Conservation (phyloP, 2,329 filamentous ascomycete genomes). For the Colletotrichum sp. region DNA sequence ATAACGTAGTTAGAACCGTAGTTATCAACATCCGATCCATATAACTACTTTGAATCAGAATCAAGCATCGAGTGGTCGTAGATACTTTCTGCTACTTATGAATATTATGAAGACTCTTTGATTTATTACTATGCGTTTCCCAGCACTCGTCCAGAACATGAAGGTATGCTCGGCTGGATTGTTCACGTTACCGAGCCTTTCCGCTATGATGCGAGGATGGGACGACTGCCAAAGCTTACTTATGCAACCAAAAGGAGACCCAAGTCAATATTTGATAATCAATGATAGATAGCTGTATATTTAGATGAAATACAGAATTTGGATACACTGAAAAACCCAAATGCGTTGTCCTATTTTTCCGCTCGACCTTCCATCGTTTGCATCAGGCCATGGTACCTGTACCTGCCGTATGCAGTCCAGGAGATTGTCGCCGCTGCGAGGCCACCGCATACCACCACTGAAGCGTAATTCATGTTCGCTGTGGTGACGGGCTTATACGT, state of each 20-base stretch:
- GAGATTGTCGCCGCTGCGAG: background rate
- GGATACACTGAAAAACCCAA: background rate
- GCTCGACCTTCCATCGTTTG: background rate
- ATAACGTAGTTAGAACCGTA: background rate
- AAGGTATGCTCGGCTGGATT: background rate
- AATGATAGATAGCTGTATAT: background rate
- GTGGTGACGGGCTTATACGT: background rate
- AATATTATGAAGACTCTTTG: accelerated
- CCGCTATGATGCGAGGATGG: background rate
- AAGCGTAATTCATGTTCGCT: background rate
- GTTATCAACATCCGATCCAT: background rate
- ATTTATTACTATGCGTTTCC: background rate
- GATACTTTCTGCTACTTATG: background rate
- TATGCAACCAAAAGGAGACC: background rate
- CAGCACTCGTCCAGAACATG: background rate
- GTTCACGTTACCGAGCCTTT: background rate
- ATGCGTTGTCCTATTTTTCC: background rate
- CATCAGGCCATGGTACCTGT: background rate
- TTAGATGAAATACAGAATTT: background rate
- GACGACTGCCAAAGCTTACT: background rate
- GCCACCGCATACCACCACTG: background rate
- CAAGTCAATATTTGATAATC: background rate
- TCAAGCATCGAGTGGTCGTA: background rate
- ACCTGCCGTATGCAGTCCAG: background rate
- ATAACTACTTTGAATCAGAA: background rate